Base-by-base conservation (phyloP, 805 yeast species). In the Teunomyces aglyptinius region DNA sequence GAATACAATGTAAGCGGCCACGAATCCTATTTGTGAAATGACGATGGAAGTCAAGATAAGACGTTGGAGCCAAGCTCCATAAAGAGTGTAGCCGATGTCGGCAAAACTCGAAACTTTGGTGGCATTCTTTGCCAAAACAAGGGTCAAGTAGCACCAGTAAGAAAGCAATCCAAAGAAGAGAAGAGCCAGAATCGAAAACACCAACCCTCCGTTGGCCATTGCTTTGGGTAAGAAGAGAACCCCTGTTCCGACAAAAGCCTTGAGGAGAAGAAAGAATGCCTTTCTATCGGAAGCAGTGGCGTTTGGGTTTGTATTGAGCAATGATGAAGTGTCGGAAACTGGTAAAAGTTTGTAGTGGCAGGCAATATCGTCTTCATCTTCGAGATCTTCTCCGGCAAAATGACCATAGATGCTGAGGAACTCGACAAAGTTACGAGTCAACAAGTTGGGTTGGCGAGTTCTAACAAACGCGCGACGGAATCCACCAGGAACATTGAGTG, bases 341-440 rank as follows among this genome's bases (percentile, higher is more conserved):
- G 66, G 57, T 4, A 18, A 12, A 4, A 36, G 15, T 27, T 54
- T 57, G 51, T 74, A 78, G 49, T 74, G 78, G 51, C 82, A 79
- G 1, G 80, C 78, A 60, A 68, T 71, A 57, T 82, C 90, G 16
- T 68, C 71, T 45, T 78, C 83, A 57, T 82, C 86, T 56, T 85
- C 92, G 45, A 86, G 74, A 33, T 83, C 80, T 64, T 86, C 94
- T 60, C 95, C 95, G 2, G 94, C 94, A 65, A 87, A 87, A 68
- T 87, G 92, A 5, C 95, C 95, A 63, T 87, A 87, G 6, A 87
- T 75, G 51, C 86, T 82, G 39, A 87, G 68, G 58, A 87, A 87
- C 61, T 87, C 94, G 54, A 86, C 71, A 52, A 87, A 87, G 62
- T 86, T 87, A 48, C 81, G 76, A 1, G 95, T 82, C 33, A 86